Evolutionary conservation across 495 filamentous ascomycete species (phyloP).

Genomic region (Lasiosphaeriaceae sp.): DNA sequence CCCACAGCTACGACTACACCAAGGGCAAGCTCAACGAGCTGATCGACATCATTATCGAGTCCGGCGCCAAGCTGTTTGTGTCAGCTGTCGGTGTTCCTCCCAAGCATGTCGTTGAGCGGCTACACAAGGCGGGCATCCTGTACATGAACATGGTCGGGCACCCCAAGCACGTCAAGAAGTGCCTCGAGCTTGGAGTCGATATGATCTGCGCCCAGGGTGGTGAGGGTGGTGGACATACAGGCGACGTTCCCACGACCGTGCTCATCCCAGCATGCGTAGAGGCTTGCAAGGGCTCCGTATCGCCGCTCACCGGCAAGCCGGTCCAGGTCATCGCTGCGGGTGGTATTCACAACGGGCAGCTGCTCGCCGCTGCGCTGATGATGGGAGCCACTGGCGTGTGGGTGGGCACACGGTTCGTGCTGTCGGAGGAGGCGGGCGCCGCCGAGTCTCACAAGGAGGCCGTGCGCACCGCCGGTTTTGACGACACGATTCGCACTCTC

Average conservation of each 20-base stretch:
- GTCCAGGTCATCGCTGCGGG: conserved; percentile 93
- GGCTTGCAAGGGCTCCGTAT: conserved; percentile 74
- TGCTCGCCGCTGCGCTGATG: conserved; percentile 85
- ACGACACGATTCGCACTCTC: conserved; percentile 92
- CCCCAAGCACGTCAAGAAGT: conserved; percentile 96
- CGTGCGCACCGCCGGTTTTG: conserved; percentile 83
- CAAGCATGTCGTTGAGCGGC: conserved; percentile 77
- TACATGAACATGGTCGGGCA: conserved; percentile 99
- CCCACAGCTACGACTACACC: conserved; percentile 92
- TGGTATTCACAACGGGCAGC: conserved; percentile 89
- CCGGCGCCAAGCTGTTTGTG: conserved; percentile 88
- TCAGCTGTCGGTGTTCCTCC: conserved; percentile 95
- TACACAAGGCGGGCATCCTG: conserved; percentile 81
- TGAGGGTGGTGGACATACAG: conserved; percentile 80
- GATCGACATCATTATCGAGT: conserved; percentile 87
- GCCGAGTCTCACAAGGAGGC: conserved; percentile 95
- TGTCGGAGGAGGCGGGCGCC: conserved; percentile 89
- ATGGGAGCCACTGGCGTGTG: conserved; percentile 90
- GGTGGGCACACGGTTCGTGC: conserved; percentile 94
- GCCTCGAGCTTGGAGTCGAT: conserved; percentile 83
- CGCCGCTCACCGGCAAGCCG: conserved; percentile 76
- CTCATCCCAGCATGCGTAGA: conserved; percentile 82
- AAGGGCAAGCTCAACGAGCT: conserved; percentile 96
- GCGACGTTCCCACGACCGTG: conserved; percentile 67
- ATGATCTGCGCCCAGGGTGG: conserved; percentile 84